phyloP scores from a whole-genome alignment of 2,329 filamentous ascomycete species.

The Sporothrix inflata region DNA sequence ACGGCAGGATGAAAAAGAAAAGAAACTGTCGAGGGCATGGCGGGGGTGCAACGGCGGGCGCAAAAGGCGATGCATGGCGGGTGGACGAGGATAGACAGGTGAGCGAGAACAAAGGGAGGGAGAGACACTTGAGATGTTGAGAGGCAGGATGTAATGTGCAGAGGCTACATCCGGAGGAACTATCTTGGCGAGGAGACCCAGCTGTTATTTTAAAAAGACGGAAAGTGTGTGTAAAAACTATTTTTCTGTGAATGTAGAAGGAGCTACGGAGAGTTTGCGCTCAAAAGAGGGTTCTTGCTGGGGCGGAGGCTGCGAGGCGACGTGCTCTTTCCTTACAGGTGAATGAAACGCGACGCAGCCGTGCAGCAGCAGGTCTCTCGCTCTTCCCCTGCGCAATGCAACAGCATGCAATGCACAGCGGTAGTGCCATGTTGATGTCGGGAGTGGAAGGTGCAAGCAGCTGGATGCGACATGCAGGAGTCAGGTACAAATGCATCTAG shows the following conservation, averaged over 20 bases:
- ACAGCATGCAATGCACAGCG: background rate
- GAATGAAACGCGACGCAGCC: background rate
- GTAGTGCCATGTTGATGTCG: background rate
- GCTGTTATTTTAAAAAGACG: slow-evolving; percentile 5
- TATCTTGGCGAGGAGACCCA: background rate
- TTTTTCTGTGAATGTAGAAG: background rate
- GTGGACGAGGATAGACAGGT: slow-evolving; percentile 7
- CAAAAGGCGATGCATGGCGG: slow-evolving; percentile 7
- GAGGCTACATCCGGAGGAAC: background rate
- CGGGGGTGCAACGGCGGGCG: background rate
- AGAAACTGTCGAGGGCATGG: background rate
- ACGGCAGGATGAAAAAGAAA: background rate
- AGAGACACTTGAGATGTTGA: slow-evolving; percentile 16
- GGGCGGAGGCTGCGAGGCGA: background rate
- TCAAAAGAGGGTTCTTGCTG: background rate
- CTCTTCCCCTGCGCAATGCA: background rate
- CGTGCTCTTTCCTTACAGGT: background rate
- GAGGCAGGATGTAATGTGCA: background rate
- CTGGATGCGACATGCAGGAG: background rate
- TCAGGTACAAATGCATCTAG: background rate
- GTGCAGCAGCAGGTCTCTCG: background rate
- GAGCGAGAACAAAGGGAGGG: background rate
- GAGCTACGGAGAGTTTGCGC: slow-evolving; percentile 3
- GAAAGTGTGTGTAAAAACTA: background rate
- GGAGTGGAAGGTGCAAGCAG: background rate